These are phyloP conservation scores for Oropetium thomaeum DNA, from an alignment of 176 grass and related monocot genomes.

Conservation along the genomic window DNA sequence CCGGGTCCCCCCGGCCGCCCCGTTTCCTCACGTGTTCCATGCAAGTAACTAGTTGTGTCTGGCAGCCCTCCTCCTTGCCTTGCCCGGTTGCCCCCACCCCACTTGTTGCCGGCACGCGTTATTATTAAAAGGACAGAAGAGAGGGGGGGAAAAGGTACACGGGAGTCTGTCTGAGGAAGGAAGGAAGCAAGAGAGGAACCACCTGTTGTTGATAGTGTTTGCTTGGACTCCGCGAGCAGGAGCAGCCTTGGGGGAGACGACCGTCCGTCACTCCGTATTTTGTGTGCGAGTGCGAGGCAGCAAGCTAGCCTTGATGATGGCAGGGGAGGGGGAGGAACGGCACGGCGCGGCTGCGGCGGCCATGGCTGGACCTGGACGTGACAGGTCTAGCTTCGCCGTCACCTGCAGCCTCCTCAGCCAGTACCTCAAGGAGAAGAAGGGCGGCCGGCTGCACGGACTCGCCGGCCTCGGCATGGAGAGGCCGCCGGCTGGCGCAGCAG, in stretches of 20 bases:
- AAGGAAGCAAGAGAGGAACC: not conserved
- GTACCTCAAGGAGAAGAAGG: conserved; percentile 55
- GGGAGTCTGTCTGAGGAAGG: not conserved
- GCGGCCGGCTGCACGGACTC: conserved; percentile 30
- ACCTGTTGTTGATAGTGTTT: not conserved
- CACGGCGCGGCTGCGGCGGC: not conserved
- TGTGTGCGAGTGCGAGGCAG: no score
- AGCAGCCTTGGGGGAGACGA: not conserved
- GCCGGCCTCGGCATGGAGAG: conserved; percentile 24
- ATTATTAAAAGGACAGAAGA: conserved; percentile 21
- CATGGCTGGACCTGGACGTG: not conserved
- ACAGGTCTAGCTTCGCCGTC: conserved; percentile 48
- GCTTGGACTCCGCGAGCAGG: not conserved
- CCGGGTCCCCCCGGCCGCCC: not conserved
- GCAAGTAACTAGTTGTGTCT: no score
- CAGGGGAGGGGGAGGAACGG: not conserved
- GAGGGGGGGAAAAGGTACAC: not conserved
- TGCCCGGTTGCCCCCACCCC: not conserved
- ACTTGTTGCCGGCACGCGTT: conserved; percentile 33
- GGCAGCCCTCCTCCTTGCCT: no score
- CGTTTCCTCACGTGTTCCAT: conserved; percentile 43
- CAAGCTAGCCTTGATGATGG: no score
- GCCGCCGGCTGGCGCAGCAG: conserved; percentile 12
- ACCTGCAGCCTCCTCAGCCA: conserved; percentile 64
- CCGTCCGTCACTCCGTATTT: no score